phyloP scores from a whole-genome alignment of 768 basidiomycete genomes.

The Phanerodontia chrysosporium region DNA sequence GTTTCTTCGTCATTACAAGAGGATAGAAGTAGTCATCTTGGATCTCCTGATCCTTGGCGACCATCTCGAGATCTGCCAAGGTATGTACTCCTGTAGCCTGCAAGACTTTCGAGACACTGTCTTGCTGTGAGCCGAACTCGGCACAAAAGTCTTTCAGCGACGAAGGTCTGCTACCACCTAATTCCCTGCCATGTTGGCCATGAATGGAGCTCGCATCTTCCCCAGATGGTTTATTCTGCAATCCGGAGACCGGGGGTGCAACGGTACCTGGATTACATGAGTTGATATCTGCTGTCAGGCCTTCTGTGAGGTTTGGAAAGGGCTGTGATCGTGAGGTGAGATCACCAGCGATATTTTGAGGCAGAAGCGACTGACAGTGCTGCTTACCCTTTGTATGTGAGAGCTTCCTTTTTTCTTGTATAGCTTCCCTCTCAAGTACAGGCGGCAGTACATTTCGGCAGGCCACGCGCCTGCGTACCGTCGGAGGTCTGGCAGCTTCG shows the following conservation, averaged over 20 bases:
- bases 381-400: too few relatives aligned
- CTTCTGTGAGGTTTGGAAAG: too few relatives aligned
- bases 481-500: background rate
- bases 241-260: too few relatives aligned
- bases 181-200: background rate
- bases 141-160: background rate
- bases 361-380: too few relatives aligned
- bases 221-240: too few relatives aligned
- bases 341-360: too few relatives aligned
- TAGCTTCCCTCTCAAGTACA: background rate
- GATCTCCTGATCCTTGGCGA: background rate
- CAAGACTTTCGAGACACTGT: background rate
- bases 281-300: too few relatives aligned
- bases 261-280: too few relatives aligned
- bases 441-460: slow-evolving; percentile 1
- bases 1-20: background rate
- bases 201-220: background rate
- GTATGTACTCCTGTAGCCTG: background rate
- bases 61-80: background rate
- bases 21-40: background rate
- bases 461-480: slow-evolving; percentile 5
- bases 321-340: too few relatives aligned
- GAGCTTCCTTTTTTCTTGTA: too few relatives aligned
- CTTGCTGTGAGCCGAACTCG: background rate
- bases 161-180: background rate